A percentile compares a stretch with the other conserved stretches of the same genome.
phyloP scores from a whole-genome alignment of 257 asterid species.

The Ilex aquifolium region DNA sequence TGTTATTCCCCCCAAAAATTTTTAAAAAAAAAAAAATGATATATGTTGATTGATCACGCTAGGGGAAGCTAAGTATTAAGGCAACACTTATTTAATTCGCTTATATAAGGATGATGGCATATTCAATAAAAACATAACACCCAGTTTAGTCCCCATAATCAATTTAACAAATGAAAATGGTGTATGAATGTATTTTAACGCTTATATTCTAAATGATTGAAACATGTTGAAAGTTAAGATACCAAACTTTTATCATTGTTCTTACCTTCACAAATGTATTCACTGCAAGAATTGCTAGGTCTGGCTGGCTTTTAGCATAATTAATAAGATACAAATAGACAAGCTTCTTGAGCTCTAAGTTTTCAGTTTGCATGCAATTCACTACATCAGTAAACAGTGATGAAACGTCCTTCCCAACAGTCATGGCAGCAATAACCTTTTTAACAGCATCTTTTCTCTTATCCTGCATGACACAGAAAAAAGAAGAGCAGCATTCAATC shows the following conservation, averaged over 20 bases:
- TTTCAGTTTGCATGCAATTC: slow-evolving; percentile 98
- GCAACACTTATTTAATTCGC: no score
- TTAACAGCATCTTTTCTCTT: slow-evolving; percentile 99
- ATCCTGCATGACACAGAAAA: slow-evolving; percentile 43
- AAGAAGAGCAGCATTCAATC: no score
- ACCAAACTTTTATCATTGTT: neutral
- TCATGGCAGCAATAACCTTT: slow-evolving; percentile 98
- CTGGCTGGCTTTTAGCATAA: slow-evolving; percentile 99
- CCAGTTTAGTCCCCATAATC: no score
- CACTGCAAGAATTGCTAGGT: slow-evolving; percentile 96
- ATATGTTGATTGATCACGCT: no score
- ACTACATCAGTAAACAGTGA: slow-evolving; percentile 98
- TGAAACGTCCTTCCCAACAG: slow-evolving; percentile 97
- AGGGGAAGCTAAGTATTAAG: no score
- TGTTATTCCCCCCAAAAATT: no score
- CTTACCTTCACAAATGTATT: slow-evolving; percentile 95
- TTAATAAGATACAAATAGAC: slow-evolving; percentile 94
- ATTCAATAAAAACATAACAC: no score
- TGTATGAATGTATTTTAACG: no score
- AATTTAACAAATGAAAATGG: no score
- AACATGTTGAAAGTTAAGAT: neutral
- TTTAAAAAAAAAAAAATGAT: no score
- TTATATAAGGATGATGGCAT: no score
- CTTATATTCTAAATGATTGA: no score
- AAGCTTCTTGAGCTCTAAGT: slow-evolving; percentile 94